phyloP scores from a whole-genome alignment of 2,329 filamentous ascomycete genomes.

The Hymenoscyphus linearis region DNA sequence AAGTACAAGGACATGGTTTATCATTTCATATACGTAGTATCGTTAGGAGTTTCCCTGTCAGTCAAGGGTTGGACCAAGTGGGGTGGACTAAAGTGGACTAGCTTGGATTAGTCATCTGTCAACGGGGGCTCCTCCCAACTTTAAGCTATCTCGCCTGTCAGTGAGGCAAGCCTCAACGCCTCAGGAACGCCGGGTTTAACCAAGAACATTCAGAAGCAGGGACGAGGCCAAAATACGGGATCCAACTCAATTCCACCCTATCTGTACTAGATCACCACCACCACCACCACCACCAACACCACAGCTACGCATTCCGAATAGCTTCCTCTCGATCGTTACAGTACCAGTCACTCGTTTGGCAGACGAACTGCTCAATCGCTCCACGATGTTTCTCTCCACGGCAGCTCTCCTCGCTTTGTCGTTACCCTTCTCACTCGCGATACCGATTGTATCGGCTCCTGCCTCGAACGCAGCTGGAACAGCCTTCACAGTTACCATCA shows the following conservation, averaged over 20 bases:
- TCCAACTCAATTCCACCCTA: not conserved
- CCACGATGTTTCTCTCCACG: slow-evolving; percentile 22
- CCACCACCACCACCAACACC: not conserved
- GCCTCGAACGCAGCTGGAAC: slow-evolving; percentile 43
- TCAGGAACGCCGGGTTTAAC: not conserved
- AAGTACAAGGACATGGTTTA: no score
- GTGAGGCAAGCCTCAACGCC: not conserved
- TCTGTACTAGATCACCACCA: not conserved
- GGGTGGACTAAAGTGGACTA: not conserved
- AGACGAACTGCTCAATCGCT: not conserved
- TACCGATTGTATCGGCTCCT: slow-evolving; percentile 45
- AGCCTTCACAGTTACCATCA: slow-evolving; percentile 50
- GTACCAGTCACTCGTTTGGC: slow-evolving; percentile 21
- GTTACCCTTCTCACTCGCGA: slow-evolving; percentile 24
- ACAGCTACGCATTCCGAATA: not conserved
- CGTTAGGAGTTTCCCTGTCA: not conserved
- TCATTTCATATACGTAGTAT: not conserved
- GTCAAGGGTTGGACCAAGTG: not conserved
- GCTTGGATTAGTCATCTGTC: not conserved
- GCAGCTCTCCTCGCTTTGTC: slow-evolving; percentile 19
- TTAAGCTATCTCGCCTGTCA: not conserved
- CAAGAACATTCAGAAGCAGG: not conserved
- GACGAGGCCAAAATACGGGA: not conserved
- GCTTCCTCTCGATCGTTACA: not conserved
- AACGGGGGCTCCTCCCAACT: not conserved